A percentile compares a stretch with the other conserved stretches of the same genome.
Evolutionary conservation across 768 basidiomycete genomes (phyloP).

Genomic region (Russula virescens): DNA sequence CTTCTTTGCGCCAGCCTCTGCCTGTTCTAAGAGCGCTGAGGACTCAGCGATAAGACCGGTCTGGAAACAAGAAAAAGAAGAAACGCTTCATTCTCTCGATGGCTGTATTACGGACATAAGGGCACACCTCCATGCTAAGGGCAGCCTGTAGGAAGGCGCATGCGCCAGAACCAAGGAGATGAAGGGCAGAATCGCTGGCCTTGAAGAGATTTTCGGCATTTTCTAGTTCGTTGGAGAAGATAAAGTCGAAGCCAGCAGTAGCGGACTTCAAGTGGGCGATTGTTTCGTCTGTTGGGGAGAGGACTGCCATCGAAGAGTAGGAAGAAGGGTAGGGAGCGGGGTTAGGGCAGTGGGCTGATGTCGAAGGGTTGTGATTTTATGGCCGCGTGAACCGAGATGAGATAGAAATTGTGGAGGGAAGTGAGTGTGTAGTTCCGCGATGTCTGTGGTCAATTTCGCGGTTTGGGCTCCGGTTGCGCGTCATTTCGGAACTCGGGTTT

Average conservation of each 20-base stretch:
- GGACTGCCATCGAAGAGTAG: neutral
- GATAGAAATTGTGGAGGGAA: neutral
- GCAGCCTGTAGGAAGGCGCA: constrained; percentile 74
- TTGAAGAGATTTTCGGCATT: constrained; percentile 48
- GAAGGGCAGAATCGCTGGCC: constrained; percentile 56
- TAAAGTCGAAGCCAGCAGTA: constrained; percentile 53
- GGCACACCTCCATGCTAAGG: constrained; percentile 67
- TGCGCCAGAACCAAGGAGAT: constrained; percentile 65
- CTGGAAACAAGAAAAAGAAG: constrained; percentile 32
- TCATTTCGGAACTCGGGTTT: no score
- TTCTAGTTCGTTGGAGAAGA: constrained; percentile 63
- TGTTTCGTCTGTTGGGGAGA: constrained; percentile 27
- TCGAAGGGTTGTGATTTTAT: neutral
- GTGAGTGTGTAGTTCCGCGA: neutral
- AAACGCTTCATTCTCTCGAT: neutral
- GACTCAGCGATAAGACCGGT: constrained; percentile 60
- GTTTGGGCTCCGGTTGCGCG: no score
- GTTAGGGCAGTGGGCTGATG: neutral
- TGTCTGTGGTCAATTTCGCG: neutral
- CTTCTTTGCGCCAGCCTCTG: constrained; percentile 58
- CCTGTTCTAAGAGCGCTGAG: constrained; percentile 43
- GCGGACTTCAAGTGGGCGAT: constrained; percentile 33
- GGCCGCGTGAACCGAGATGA: neutral
- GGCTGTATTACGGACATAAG: neutral
- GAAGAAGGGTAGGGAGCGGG: neutral